Percentiles rank a stretch among this genome's conserved stretches.
phyloP scores from a whole-genome alignment of 352 stramenopile species.

The Phytophthora pini region DNA sequence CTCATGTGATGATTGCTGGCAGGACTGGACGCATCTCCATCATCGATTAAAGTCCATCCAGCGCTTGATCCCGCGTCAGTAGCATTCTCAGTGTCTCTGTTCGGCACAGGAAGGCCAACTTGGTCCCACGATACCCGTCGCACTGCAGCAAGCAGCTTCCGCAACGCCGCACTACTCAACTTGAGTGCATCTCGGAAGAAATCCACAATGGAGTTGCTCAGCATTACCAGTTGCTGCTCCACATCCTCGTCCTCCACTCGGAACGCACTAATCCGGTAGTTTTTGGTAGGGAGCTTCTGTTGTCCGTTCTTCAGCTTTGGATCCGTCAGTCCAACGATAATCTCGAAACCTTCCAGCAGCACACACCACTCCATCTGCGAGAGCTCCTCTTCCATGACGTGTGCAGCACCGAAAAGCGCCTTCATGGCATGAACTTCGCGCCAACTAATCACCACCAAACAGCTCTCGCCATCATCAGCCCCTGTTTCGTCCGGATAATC shows the following conservation, averaged over 20 bases:
- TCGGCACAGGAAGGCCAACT: slow-evolving; percentile 58
- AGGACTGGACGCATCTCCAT: slow-evolving; percentile 47
- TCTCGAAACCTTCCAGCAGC: slow-evolving; percentile 82
- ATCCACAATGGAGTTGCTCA: slow-evolving; percentile 86
- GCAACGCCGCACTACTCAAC: slow-evolving; percentile 63
- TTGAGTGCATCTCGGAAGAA: slow-evolving; percentile 82
- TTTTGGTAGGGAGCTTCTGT: slow-evolving; percentile 77
- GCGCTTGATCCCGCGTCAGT: slow-evolving; percentile 16
- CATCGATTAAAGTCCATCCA: slow-evolving; percentile 36
- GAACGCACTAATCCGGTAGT: slow-evolving; percentile 75
- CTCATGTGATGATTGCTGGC: slow-evolving; percentile 71
- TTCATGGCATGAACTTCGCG: slow-evolving; percentile 91
- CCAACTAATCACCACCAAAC: slow-evolving; percentile 74
- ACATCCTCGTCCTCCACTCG: slow-evolving; percentile 87
- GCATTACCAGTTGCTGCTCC: slow-evolving; percentile 87
- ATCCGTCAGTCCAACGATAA: slow-evolving; percentile 78
- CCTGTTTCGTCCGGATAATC: slow-evolving; percentile 49
- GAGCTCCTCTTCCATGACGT: slow-evolving; percentile 89
- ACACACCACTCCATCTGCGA: slow-evolving; percentile 77
- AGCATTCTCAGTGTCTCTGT: slow-evolving; percentile 17
- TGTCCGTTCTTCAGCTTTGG: slow-evolving; percentile 76
- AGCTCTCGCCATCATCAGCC: slow-evolving; percentile 69
- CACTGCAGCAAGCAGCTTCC: slow-evolving; percentile 67
- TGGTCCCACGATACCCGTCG: slow-evolving; percentile 76
- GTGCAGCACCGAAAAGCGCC: slow-evolving; percentile 78